Evolutionary conservation across 768 basidiomycete genomes (phyloP).

Genomic region (Boletus rex-veris): DNA sequence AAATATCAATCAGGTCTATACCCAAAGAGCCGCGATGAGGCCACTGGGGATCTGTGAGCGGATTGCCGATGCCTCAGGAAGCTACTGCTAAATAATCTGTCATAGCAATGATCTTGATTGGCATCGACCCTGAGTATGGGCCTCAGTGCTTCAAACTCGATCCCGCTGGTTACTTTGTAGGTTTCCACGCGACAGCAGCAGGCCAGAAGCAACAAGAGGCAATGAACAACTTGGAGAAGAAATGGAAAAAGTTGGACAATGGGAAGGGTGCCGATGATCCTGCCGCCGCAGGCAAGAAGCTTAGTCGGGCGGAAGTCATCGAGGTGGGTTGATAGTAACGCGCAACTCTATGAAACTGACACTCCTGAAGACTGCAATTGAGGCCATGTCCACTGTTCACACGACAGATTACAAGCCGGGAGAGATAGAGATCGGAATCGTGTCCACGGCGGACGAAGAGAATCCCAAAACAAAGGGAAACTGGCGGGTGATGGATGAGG

Average conservation of each 20-base stretch:
- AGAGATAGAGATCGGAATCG: slow-evolving; percentile 95
- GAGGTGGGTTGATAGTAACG: slow-evolving; percentile 57
- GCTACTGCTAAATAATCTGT: not conserved
- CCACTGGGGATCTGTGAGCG: slow-evolving; percentile 89
- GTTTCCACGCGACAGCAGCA: slow-evolving; percentile 94
- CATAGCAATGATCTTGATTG: slow-evolving; percentile 93
- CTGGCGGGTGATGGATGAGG: slow-evolving; percentile 78
- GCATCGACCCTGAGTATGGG: slow-evolving; percentile 83
- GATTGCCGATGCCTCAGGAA: not conserved
- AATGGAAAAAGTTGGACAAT: slow-evolving; percentile 92
- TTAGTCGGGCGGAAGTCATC: slow-evolving; percentile 77
- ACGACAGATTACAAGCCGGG: slow-evolving; percentile 94
- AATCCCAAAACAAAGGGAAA: slow-evolving; percentile 63
- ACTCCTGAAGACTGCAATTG: slow-evolving; percentile 75
- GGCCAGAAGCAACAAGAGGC: slow-evolving; percentile 98
- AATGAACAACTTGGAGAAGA: slow-evolving; percentile 98
- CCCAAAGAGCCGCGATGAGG: slow-evolving; percentile 95
- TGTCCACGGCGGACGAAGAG: slow-evolving; percentile 74
- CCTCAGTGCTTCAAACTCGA: slow-evolving; percentile 99
- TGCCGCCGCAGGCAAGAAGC: slow-evolving; percentile 64
- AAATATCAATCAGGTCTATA: slow-evolving; percentile 99
- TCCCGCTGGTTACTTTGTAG: slow-evolving; percentile 97
- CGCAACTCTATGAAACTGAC: not conserved
- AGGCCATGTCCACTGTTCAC: slow-evolving; percentile 90
- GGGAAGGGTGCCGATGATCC: slow-evolving; percentile 80